These are phyloP conservation scores for Trifolium fragiferum DNA, from an alignment of 306 rosid genomes.

Conservation along the genomic window DNA sequence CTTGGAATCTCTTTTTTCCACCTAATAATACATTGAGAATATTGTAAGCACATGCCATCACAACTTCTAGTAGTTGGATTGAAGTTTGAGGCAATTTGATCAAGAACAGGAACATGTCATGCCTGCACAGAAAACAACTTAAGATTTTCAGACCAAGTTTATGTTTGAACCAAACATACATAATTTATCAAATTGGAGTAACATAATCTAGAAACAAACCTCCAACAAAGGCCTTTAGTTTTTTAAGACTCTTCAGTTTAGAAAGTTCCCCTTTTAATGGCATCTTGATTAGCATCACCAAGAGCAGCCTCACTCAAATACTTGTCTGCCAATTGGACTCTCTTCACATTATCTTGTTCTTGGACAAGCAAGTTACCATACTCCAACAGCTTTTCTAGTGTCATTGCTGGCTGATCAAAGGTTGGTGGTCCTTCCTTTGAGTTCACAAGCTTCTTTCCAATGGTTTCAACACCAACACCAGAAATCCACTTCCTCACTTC, in stretches of 20 bases:
- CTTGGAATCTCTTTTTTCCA: conserved; percentile 42
- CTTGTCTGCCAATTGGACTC: conserved; percentile 79
- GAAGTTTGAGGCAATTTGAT: conserved; percentile 58
- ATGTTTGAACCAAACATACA: background rate
- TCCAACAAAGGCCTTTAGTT: background rate
- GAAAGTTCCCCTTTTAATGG: conserved; percentile 59
- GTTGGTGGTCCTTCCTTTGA: conserved; percentile 75
- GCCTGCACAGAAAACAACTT: background rate
- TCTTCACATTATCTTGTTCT: conserved; percentile 80
- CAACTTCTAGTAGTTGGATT: conserved; percentile 75
- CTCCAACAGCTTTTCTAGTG: conserved; percentile 53
- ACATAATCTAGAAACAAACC: background rate
- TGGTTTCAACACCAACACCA: conserved; percentile 54
- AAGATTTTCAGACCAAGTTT: background rate
- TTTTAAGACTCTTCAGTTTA: conserved; percentile 25
- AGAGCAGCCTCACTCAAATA: conserved; percentile 76
- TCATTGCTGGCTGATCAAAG: conserved; percentile 71
- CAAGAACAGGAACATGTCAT: conserved; percentile 41
- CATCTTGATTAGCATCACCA: conserved; percentile 67
- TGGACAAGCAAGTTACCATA: conserved; percentile 73
- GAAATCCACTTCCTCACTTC: conserved; percentile 74
- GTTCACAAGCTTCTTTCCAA: conserved; percentile 76
- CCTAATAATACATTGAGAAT: conserved; percentile 41
- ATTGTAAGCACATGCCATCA: conserved; percentile 59
- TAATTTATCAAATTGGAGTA: background rate